phyloP scores from a whole-genome alignment of 441 rosid species.

The Lepidium campestre region DNA sequence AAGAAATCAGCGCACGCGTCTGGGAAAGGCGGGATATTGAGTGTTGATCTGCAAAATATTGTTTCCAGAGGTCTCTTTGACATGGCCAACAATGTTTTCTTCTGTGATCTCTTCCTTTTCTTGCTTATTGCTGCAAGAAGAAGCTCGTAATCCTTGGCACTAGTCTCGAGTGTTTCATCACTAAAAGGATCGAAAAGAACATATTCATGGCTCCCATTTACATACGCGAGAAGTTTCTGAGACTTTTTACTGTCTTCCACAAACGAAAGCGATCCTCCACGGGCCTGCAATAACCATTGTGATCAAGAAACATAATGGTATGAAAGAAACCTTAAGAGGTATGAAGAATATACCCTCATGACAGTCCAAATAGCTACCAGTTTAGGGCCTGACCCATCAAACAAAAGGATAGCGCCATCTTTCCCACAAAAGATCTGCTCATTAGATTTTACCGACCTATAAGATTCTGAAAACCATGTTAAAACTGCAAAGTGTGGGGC shows the following conservation, averaged over 20 bases:
- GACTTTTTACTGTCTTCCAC: conserved; percentile 34
- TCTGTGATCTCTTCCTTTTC: neutral
- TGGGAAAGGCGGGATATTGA: conserved; percentile 55
- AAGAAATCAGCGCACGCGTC: conserved; percentile 1
- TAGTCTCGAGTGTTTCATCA: conserved; percentile 39
- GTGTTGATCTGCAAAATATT: conserved; percentile 60
- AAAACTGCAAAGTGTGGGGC: conserved; percentile 48
- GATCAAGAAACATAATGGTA: neutral
- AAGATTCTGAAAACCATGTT: conserved; percentile 34
- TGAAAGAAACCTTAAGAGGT: neutral
- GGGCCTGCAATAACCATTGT: conserved; percentile 45
- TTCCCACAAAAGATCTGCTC: conserved; percentile 30
- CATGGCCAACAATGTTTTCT: neutral
- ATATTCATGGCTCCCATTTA: conserved; percentile 70
- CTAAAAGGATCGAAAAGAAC: conserved; percentile 59
- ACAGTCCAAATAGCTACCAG: conserved; percentile 55
- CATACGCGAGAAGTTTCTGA: conserved; percentile 45
- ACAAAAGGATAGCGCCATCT: conserved; percentile 56
- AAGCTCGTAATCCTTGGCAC: conserved; percentile 16
- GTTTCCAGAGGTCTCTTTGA: conserved; percentile 67
- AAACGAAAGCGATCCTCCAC: conserved; percentile 63
- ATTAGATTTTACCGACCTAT: conserved; percentile 19
- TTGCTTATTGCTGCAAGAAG: conserved; percentile 4
- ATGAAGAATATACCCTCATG: conserved; percentile 36
- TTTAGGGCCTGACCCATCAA: conserved; percentile 43